Evolutionary conservation across 75 land plant species (phyloP).

Genomic region (Cupressus sempervirens): DNA sequence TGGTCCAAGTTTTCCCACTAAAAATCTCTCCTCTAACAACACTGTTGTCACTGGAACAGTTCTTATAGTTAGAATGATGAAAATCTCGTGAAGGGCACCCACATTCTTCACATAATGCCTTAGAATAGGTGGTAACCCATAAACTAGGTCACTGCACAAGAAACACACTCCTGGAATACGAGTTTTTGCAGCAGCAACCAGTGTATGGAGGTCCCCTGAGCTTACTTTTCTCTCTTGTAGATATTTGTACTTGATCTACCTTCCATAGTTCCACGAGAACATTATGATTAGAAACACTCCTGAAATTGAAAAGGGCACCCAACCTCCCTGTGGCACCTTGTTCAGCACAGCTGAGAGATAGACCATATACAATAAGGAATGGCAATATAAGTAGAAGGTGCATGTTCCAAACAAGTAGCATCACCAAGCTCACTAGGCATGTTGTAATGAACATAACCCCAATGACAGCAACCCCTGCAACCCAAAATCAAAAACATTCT

Average conservation of each 20-base stretch:
- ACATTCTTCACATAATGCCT: conserved; percentile 41
- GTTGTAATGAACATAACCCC: conserved; percentile 68
- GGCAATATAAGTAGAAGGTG: conserved; percentile 13
- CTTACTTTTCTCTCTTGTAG: conserved; percentile 27
- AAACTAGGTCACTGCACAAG: conserved; percentile 44
- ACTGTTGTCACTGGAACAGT: conserved; percentile 43
- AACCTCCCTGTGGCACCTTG: conserved; percentile 53
- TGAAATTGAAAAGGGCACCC: conserved; percentile 54
- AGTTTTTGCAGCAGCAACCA: not conserved
- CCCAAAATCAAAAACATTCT: not conserved
- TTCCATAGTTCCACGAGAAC: conserved; percentile 44
- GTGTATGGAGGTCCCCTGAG: conserved; percentile 12
- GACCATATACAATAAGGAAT: conserved; percentile 26
- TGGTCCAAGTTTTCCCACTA: conserved; percentile 33
- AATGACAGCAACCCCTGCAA: conserved; percentile 53
- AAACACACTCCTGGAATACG: conserved; percentile 54
- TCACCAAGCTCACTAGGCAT: conserved; percentile 37
- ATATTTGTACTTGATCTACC: conserved; percentile 36
- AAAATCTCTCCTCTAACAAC: conserved; percentile 38
- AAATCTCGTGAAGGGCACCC: conserved; percentile 32
- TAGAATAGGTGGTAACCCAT: conserved; percentile 53
- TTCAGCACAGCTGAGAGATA: conserved; percentile 44
- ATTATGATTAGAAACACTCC: conserved; percentile 35
- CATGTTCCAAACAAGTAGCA: conserved; percentile 45
- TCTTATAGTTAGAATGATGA: conserved; percentile 43